Evolutionary conservation across 331 rosid species (phyloP).

Genomic region (Phaseolus coccineus): DNA sequence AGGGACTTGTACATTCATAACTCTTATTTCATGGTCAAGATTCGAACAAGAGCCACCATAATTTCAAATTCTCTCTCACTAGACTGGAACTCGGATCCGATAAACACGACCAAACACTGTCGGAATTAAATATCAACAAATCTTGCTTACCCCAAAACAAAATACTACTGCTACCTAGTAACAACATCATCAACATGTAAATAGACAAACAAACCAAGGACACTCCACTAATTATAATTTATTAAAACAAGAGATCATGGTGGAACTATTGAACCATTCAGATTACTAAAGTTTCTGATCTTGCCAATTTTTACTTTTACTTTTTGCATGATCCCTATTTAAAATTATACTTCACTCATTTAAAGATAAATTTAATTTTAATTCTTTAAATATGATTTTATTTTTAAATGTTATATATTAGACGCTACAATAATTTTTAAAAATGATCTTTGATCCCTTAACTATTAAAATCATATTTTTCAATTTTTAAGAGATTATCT

Average conservation of each 20-base stretch:
- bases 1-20: neutral
- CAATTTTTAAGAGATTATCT: no score
- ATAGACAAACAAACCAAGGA: neutral
- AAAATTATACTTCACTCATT: no score
- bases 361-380: no score
- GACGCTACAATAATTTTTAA: no score
- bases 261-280: neutral
- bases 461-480: no score
- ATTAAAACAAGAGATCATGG: neutral
- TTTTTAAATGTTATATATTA: no score
- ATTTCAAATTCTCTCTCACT: neutral
- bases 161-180: neutral
- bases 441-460: no score
- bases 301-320: no score
- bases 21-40: neutral
- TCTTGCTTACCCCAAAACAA: neutral
- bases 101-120: neutral
- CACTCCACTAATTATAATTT: no score
- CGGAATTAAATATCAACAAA: slow-evolving; percentile 33
- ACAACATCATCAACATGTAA: neutral
- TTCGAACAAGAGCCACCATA: neutral
- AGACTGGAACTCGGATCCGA: slow-evolving; percentile 1
- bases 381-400: no score
- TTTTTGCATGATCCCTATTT: no score
- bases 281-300: neutral